Conservation (phyloP, 2,329 filamentous ascomycete species). For the Colletotrichum cordylinicola region DNA sequence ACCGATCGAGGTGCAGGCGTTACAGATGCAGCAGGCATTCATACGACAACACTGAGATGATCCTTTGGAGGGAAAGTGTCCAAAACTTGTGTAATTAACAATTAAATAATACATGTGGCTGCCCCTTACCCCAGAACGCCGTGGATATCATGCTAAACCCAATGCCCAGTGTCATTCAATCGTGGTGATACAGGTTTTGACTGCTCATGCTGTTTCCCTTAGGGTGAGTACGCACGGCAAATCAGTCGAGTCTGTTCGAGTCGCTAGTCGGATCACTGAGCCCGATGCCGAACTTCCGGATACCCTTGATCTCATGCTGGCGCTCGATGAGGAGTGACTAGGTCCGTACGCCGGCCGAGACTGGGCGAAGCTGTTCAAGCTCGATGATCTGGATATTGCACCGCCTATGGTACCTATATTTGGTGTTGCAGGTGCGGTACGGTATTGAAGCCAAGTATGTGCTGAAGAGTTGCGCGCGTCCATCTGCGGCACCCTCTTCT, state of each 20-base stretch:
- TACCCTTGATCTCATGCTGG: constrained; percentile 43
- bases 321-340: constrained; percentile 41
- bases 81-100: neutral
- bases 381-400: constrained; percentile 40
- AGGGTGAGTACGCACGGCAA: constrained; percentile 39
- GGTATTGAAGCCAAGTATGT: constrained; percentile 50
- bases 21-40: neutral
- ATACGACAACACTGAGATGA: neutral
- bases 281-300: constrained; percentile 38
- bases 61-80: neutral
- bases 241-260: constrained; percentile 33
- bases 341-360: constrained; percentile 44
- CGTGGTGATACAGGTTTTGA: neutral
- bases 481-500: constrained; percentile 26
- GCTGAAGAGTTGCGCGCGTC: constrained; percentile 46
- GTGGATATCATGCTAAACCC: constrained; percentile 19
- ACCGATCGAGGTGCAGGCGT: neutral
- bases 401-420: constrained; percentile 44
- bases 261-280: constrained; percentile 56
- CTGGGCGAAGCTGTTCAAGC: constrained; percentile 47
- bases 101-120: constrained; percentile 11
- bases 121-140: neutral
- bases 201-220: constrained; percentile 18
- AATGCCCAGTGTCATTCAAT: constrained; percentile 11
- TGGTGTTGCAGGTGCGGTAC: constrained; percentile 61